Base-by-base conservation (phyloP, 805 yeast species). In the Wickerhamomyces bisporus region DNA sequence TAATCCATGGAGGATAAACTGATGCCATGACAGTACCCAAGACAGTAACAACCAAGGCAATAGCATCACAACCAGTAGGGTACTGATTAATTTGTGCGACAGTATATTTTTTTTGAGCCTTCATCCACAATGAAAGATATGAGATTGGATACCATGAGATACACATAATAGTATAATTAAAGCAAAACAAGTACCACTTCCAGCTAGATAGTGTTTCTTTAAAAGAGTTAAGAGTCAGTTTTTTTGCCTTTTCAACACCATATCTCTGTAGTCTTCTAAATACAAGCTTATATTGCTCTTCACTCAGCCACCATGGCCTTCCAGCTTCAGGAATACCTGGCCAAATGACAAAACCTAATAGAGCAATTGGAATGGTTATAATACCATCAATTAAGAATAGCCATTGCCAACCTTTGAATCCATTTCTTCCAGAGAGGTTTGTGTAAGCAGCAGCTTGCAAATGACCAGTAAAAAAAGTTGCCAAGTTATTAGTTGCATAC, bases 381-480 rank as follows among this genome's bases (percentile, higher is more conserved):
- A 39, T 32, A 21, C 42, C 42, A 35, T 39, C 42, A 35, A 39
- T 35, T n/a, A 39, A 31, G 48, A 75, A 78, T 59, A 77, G 70
- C 84, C 84, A 79, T 56, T 76, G 69, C 85, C 85, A 79, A 15
- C 77, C 72, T 7, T 68, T 66, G 15, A 66, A 51, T 3, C 78
- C 79, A 30, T 53, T 55, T 5, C 53, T 61, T 26, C 72, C 74
- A 37, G 61, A 60, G 45, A 73, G 50, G 34, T 33, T 27, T 6
- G 16, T 33, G 24, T 30, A 39, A 5, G 38, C 35, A 26, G 39
- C 42, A 14, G 35, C 27, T 31, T 34, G 42, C n/a, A 39, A 20
- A 27, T 34, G 29, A 16, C 39, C 42, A 20, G 38, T 21, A 11
- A 29, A 68, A 12, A 83, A 76, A 41, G 79, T 62, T 16, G 70